Evolutionary conservation across 352 stramenopile genomes (phyloP), one percentile per base, ranked within the genome.

Genomic region (Globisporangium rhizosaccharum): DNA sequence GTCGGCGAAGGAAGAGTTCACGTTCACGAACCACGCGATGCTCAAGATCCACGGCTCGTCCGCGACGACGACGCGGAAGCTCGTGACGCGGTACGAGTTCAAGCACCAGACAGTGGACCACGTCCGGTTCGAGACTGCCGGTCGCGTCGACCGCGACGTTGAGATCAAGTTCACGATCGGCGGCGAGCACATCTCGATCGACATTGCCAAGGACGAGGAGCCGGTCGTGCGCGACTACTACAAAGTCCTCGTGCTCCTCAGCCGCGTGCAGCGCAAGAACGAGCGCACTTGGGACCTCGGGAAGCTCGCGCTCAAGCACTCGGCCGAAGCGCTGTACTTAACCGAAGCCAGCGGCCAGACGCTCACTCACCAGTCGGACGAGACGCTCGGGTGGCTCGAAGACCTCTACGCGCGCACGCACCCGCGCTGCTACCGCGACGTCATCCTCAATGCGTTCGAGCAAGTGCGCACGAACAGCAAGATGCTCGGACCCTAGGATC

Each of bases 11-110:
- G 75, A 85, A 42, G 77, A 87, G 59, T 87, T 72, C 56, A 58
- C 71, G 46, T 87, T 87, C 65, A 85, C 77, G 2, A 83, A 87
- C 48, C 70, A 85, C 54, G 76, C 76, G 28, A 33, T 87, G 46
- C 70, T 87, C 33, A 62, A 68, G 44, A 65, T 67, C 7, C 4
- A 70, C 11, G 75, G 76, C 17, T 66, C 72, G 44, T 76, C 44
- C 25, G 74, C 72, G 39, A 76, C 74, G 1, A 82, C 76, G 0
- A 83, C 76, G 30, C 68, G 70, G 20, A 76, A 77, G 50, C 53
- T 77, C 9, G 68, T 82, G 15, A 59, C 63, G 46, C 62, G 72
- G 14, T 70, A 69, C 48, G 67, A 77, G 25, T 82, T 72, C 62
- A 75, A 70, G 46, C 45, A 0, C 23, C 39, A 70, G 26, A 44